Evolutionary conservation across 441 rosid genomes (phyloP), one percentile per base, ranked within the genome.

Genomic region (Capsella rubella): DNA sequence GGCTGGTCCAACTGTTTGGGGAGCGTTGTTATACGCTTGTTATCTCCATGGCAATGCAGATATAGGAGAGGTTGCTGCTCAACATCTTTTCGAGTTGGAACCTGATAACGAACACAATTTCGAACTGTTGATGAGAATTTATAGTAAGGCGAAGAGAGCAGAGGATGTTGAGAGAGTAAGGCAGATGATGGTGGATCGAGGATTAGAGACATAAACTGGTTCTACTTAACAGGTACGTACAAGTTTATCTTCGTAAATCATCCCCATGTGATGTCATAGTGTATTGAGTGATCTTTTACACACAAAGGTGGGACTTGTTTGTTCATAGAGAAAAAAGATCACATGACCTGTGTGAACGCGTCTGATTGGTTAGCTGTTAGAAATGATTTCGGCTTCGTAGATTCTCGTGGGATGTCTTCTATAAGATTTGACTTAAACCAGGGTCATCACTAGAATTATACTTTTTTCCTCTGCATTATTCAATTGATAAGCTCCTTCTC

Each of bases 91-190:
- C 37, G 95, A 90, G 77, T 70, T 92, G 77, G 97, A 92, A 80
- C 95, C 99, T 4, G 99, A 94, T 77, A 90, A 89, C 69, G 94
- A 89, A 54, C 97, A 84, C 76, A 94, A 90, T 78, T 94, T 89
- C 2, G 89, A 85, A 80, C 84, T 92, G 28, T 81, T 94, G 73
- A 83, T 89, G 79, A 86, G 80, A 82, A 83, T 89, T 63, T 92
- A 92, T 72, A 75, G 80, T 34, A 77, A 81, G 59, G 84, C 74
- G 1, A 88, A 84, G 31, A 85, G 88, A 50, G 29, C 68, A 79
- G 86, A 82, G 58, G 99, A 88, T 65, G 90, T 75, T 27, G 85
- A 87, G 74, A 87, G 84, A 80, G 91, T 90, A 46, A 84, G 83
- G 81, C 77, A 39, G 70, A 85, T 89, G 95, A 78, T 90, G 87